Conservation (phyloP, 495 filamentous ascomycete genomes). For the Parmelia sp. region DNA sequence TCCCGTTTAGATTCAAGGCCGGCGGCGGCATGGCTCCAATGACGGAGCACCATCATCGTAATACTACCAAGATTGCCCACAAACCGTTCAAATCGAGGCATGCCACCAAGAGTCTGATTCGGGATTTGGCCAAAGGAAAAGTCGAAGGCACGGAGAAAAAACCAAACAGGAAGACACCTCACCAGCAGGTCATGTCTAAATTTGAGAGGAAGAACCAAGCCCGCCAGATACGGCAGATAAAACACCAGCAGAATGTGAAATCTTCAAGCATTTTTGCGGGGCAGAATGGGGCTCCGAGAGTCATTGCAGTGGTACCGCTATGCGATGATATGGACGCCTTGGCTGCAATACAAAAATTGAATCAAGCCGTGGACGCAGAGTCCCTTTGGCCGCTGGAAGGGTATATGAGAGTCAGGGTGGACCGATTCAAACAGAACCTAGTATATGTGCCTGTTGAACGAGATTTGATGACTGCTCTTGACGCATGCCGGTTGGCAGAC, state of each 20-base stretch:
- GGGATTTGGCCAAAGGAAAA: slow-evolving; percentile 75
- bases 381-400: slow-evolving; percentile 56
- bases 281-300: slow-evolving; percentile 75
- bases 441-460: slow-evolving; percentile 69
- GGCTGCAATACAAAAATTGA: slow-evolving; percentile 62
- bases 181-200: slow-evolving; percentile 96
- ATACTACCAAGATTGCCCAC: slow-evolving; percentile 76
- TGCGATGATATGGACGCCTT: slow-evolving; percentile 61
- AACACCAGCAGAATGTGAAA: slow-evolving; percentile 71
- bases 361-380: slow-evolving; percentile 70
- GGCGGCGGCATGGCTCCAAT: slow-evolving; percentile 58
- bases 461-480: slow-evolving; percentile 67
- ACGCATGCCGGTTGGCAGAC: slow-evolving; percentile 83
- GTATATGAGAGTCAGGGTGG: slow-evolving; percentile 59
- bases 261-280: slow-evolving; percentile 76
- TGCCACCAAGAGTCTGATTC: slow-evolving; percentile 78
- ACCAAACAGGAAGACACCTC: slow-evolving; percentile 73
- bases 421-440: slow-evolving; percentile 87
- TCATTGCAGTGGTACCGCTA: slow-evolving; percentile 86
- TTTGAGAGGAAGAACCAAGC: slow-evolving; percentile 89
- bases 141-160: slow-evolving; percentile 47
- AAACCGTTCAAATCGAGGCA: slow-evolving; percentile 90
- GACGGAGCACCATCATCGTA: slow-evolving; percentile 67
- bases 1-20: slow-evolving; percentile 84
- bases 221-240: slow-evolving; percentile 73